Base-by-base conservation (phyloP, 805 yeast genomes). In the Candida ipomoeae region DNA sequence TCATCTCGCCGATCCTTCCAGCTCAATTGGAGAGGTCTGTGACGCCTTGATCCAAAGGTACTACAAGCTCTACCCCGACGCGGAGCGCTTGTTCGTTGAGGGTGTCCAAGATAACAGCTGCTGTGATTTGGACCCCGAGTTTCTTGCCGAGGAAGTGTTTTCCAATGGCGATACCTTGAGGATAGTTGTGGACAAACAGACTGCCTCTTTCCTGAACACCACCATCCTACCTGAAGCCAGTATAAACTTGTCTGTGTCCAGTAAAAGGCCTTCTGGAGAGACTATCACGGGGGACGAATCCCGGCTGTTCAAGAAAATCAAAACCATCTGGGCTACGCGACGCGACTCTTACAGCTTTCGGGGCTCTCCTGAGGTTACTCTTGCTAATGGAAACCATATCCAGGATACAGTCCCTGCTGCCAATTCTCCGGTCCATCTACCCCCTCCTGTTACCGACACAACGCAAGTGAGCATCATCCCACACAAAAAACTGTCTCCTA, bases 111-210 rank as follows among this genome's bases (percentile, higher is more conserved):
- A 87, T 63, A 65, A 65, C 39, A 78, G 81, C 51, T 77, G 77
- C 50, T 86, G 91, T 57, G 96, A 88, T 62, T 68, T 88, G 50
- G 96, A 88, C 64, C 91, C 91, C 0, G 96, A 87, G 52, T 87
- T 83, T 55, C 53, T 65, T 2, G 85, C 83, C 0, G 77, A 76
- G 8, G 88, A 86, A 57, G 83, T 87, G 5, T 86, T 88, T 59
- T 44, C 29, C n/a, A 56, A 67, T 14, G 71, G 71, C 4, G 75
- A 69, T 43, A 50, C 64, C 8, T 48, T 73, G 21, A 60, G 77
- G 42, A 65, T 73, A 2, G 52, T 73, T n/a, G 68, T 69, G n/a
- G 54, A 56, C 13, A 68, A 69, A 44, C 51, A 46, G 14, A 56
- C 69, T 37, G 52, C 46, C 29, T 33, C 35, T 18, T 51, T 49